Percentiles rank a stretch among this genome's conserved stretches.
Conservation (phyloP, 179 eudicot genomes). For the Camellia oleifera region DNA sequence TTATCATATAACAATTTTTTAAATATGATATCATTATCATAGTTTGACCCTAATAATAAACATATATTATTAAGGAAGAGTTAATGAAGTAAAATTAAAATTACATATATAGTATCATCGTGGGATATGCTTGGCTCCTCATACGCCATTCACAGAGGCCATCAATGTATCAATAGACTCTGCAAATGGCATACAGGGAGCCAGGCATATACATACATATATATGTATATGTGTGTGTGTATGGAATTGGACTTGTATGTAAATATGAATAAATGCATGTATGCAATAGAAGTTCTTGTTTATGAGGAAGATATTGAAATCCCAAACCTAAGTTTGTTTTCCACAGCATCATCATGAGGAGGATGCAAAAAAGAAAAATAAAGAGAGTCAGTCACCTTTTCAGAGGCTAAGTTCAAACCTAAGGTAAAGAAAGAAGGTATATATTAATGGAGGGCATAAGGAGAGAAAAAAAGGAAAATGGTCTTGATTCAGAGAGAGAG, state of each 20-base stretch:
- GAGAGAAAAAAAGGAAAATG: neutral
- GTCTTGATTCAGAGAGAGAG: neutral
- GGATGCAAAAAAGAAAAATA: neutral
- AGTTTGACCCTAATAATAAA: neutral
- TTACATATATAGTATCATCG: neutral
- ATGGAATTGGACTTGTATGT: neutral
- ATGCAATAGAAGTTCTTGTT: neutral
- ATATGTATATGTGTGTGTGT: neutral
- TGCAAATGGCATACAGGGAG: constrained; percentile 94
- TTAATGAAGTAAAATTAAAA: neutral
- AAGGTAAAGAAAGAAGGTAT: neutral
- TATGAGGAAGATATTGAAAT: neutral
- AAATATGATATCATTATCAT: neutral
- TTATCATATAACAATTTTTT: neutral
- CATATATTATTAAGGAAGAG: neutral
- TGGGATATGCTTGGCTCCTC: constrained; percentile 82
- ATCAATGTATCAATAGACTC: constrained; percentile 50
- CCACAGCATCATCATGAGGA: no score
- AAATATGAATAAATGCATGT: neutral
- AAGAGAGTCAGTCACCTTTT: neutral
- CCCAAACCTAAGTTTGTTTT: neutral
- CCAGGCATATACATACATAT: constrained; percentile 29
- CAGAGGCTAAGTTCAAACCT: neutral
- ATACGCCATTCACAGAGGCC: constrained; percentile 80
- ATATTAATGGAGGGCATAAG: neutral